phyloP scores from a whole-genome alignment of 192 early-diverging fungal species.

The Dimargaris xerosporica region DNA sequence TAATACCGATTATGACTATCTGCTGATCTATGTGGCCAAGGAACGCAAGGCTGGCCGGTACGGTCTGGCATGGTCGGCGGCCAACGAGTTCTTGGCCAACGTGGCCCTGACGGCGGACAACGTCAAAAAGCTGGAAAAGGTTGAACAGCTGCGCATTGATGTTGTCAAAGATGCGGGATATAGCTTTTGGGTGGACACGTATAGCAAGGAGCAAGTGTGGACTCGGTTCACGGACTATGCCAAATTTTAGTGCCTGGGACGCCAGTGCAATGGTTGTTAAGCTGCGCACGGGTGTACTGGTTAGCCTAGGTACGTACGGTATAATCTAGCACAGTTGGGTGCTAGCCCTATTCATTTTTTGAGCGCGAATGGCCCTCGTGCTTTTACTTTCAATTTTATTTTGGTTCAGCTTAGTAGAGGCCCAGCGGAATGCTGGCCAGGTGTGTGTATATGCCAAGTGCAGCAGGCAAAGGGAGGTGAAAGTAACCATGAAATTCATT shows the following conservation, averaged over 20 bases:
- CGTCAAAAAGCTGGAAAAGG: conserved; percentile 36
- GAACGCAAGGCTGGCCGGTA: conserved; percentile 34
- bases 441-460: too few relatives aligned
- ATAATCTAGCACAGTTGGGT: too few relatives aligned
- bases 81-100: conserved; percentile 55
- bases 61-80: conserved; percentile 54
- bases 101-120: conserved; percentile 30
- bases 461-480: too few relatives aligned
- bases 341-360: too few relatives aligned
- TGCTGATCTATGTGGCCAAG: conserved; percentile 39
- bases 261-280: too few relatives aligned
- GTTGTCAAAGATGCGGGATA: conserved; percentile 50
- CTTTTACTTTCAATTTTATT: too few relatives aligned
- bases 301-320: too few relatives aligned
- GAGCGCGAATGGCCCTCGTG: too few relatives aligned
- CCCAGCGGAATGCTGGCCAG: too few relatives aligned
- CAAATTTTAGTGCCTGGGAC: background rate
- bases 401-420: too few relatives aligned
- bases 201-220: conserved; percentile 14
- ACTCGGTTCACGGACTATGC: background rate
- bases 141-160: conserved; percentile 31
- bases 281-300: too few relatives aligned
- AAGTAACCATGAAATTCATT: too few relatives aligned
- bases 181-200: conserved; percentile 43
- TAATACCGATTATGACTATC: conserved; percentile 30